Conservation (phyloP, 192 early-diverging fungal genomes). For the Ambispora gerdemannii region DNA sequence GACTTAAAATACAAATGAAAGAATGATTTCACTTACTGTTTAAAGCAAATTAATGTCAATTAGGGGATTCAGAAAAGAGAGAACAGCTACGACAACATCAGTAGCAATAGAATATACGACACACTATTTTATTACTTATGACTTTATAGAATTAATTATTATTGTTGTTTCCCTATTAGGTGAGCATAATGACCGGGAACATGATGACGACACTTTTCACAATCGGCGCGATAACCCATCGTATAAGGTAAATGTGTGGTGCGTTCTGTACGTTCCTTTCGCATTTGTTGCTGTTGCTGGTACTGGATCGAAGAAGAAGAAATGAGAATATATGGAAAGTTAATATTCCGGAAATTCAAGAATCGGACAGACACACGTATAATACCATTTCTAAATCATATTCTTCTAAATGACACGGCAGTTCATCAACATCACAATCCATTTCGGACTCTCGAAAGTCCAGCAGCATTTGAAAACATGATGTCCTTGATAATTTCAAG, state of each 20-base stretch:
- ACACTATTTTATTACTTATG: too few species aligned
- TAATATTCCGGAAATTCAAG: not conserved
- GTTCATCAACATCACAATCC: conserved; percentile 11
- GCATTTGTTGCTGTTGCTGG: not conserved
- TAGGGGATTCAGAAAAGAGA: too few species aligned
- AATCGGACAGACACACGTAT: not conserved
- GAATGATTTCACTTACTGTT: too few species aligned
- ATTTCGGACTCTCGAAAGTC: not conserved
- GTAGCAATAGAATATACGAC: too few species aligned
- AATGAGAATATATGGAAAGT: not conserved
- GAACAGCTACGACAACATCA: too few species aligned
- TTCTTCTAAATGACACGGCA: not conserved
- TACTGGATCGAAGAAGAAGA: not conserved
- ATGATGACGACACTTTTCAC: conserved; percentile 41
- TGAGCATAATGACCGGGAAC: conserved; percentile 42
- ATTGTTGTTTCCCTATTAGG: conserved; percentile 23
- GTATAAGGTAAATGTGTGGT: not conserved
- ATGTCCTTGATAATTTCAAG: not conserved
- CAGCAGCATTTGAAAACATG: not conserved
- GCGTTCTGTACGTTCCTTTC: not conserved
- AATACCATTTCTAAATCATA: not conserved
- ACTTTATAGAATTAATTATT: too few species aligned
- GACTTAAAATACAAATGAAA: too few species aligned
- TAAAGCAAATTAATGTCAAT: too few species aligned
- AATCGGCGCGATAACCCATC: conserved; percentile 42